Evolutionary conservation across 1,284 basidiomycete genomes (phyloP), one percentile per base, ranked within the genome.

Genomic region (Sporisorium scitamineum): DNA sequence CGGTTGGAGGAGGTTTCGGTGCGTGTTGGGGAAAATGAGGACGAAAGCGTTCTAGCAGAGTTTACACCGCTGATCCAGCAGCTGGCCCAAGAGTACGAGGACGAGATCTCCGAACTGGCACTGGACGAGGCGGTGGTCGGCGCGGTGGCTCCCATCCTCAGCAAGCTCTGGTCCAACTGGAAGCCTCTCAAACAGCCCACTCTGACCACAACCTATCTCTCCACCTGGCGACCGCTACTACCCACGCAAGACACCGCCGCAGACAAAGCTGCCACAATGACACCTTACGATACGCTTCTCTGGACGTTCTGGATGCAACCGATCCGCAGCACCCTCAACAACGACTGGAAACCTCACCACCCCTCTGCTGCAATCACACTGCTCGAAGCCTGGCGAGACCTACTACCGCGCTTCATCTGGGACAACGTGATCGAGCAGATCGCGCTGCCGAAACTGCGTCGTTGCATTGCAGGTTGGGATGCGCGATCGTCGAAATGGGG

Each of bases 341-440:
- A n/a, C 39, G 39, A 42, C n/a, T 99, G 97, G 96, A 88, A 90
- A 18, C 90, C 94, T 0, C 87, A 89, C 44, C 87, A 91, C 39
- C 91, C 95, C 2, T 87, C 90, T 10, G 90, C 92, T 9, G 94
- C 91, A 5, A 90, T 97, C 32, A 90, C 89, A 41, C 87, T 99
- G 1, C 92, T 95, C 83, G 93, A 97, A 85, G 89, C 91, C 0
- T 99, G 97, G 97, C 90, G 90, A 2, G 88, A 90, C 0, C 90
- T 97, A 58, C 88, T 99, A 1, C 97, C 97, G 0, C 88, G 89
- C 0, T 99, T 98, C 86, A 91, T 99, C 70, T 90, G 90, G 48
- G 96, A 99, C 87, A 99, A 99, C 84, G 88, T 99, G 63, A 89
- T 98, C 62, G 94, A 98, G 81, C 97, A 99, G 85, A 90, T 99